A percentile compares a stretch with the other conserved stretches of the same genome.
These are phyloP conservation scores for Fusarium circinatum DNA, from an alignment of 2,329 filamentous ascomycete genomes.

Conservation along the genomic window DNA sequence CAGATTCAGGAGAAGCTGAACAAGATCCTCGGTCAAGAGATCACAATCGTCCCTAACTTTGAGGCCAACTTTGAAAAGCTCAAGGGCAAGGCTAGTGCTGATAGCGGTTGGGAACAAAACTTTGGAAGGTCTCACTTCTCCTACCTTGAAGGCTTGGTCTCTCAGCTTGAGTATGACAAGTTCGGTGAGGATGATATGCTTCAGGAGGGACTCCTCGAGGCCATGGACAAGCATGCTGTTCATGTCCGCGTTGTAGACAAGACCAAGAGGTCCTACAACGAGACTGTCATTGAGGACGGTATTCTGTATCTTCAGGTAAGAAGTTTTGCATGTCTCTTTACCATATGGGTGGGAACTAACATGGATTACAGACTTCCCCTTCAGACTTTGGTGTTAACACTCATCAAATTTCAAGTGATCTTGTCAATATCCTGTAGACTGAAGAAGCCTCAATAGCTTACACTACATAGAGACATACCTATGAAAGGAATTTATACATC, in stretches of 20 bases:
- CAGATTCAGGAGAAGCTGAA: slow-evolving; percentile 52
- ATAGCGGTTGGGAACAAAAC: slow-evolving; percentile 55
- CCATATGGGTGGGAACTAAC: slow-evolving; percentile 1
- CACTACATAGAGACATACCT: neutral
- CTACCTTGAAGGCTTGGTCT: slow-evolving; percentile 59
- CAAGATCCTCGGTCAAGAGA: slow-evolving; percentile 52
- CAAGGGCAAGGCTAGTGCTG: slow-evolving; percentile 41
- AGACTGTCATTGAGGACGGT: slow-evolving; percentile 60
- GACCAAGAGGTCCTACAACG: slow-evolving; percentile 54
- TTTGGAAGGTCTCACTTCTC: slow-evolving; percentile 53
- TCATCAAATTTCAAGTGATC: slow-evolving; percentile 46
- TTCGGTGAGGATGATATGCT: slow-evolving; percentile 61
- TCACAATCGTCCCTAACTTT: slow-evolving; percentile 60
- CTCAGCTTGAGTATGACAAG: slow-evolving; percentile 55
- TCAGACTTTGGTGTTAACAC: slow-evolving; percentile 52
- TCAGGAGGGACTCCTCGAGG: slow-evolving; percentile 60
- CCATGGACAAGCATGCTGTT: slow-evolving; percentile 55
- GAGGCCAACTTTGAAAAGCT: slow-evolving; percentile 56
- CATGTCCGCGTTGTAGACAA: slow-evolving; percentile 60
- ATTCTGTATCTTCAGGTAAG: slow-evolving; percentile 61
- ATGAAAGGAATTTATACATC: neutral
- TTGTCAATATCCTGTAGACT: slow-evolving; percentile 50
- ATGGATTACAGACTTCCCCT: slow-evolving; percentile 45
- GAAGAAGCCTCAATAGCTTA: neutral
- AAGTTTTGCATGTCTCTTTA: neutral